Conservation (phyloP, 2,329 filamentous ascomycete species). For the Ceratocystis ficicola region DNA sequence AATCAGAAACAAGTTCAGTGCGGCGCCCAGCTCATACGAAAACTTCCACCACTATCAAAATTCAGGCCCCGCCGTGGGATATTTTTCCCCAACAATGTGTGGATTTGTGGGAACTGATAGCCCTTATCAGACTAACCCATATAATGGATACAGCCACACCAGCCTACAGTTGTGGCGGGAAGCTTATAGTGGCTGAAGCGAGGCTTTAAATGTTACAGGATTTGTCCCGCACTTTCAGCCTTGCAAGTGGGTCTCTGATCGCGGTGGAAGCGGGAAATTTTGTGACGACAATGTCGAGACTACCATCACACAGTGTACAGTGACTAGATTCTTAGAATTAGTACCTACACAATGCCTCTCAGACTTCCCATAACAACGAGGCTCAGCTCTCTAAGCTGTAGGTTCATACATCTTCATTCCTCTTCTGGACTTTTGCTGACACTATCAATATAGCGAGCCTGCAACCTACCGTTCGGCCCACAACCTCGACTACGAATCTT, state of each 20-base stretch:
- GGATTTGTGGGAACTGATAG: constrained; percentile 29
- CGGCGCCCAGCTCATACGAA: constrained; percentile 31
- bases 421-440: constrained; percentile 21
- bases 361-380: constrained; percentile 51
- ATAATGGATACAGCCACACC: constrained; percentile 2
- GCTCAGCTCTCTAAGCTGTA: constrained; percentile 49
- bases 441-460: constrained; percentile 41
- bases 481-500: constrained; percentile 33
- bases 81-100: constrained; percentile 13
- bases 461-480: constrained; percentile 39
- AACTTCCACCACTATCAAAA: constrained; percentile 25
- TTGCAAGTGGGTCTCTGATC: constrained; percentile 17
- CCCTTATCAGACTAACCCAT: constrained; percentile 20
- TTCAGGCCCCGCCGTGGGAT: constrained; percentile 21
- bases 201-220: constrained; percentile 9
- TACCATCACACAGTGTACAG: constrained; percentile 14
- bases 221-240: constrained; percentile 20
- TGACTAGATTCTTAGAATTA: not conserved
- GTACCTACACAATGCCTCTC: constrained; percentile 44
- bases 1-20: constrained; percentile 29
- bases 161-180: not conserved
- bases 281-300: constrained; percentile 14
- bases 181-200: not conserved
- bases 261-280: constrained; percentile 22
- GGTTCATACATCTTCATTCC: constrained; percentile 26